These are phyloP conservation scores for Diphasiastrum complanatum DNA, from an alignment of 83 land plant genomes.

Conservation along the genomic window DNA sequence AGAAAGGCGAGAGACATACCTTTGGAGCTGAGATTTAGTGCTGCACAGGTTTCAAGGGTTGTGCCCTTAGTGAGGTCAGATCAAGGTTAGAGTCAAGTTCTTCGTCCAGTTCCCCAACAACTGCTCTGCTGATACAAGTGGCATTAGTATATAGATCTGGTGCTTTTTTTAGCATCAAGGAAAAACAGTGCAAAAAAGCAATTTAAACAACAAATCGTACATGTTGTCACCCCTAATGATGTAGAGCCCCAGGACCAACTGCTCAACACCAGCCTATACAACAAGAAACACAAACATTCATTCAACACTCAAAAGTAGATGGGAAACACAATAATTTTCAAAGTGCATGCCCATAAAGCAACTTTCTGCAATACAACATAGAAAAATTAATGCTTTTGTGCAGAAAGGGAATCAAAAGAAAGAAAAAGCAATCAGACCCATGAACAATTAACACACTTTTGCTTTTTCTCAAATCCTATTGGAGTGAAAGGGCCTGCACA, in stretches of 20 bases:
- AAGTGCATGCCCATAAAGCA: no score
- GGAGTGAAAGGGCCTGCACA: no score
- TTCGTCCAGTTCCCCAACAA: conserved; percentile 93
- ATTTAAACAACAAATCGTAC: conserved; percentile 34
- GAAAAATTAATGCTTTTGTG: no score
- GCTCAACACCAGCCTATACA: conserved; percentile 92
- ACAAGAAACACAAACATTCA: neutral
- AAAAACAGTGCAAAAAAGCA: neutral
- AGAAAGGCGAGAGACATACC: no score
- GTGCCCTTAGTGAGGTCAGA: conserved; percentile 69
- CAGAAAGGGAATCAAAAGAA: no score
- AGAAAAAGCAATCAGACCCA: no score
- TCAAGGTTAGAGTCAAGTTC: conserved; percentile 76
- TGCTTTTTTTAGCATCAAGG: neutral
- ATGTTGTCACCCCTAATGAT: conserved; percentile 97
- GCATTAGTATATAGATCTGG: neutral
- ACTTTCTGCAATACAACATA: no score
- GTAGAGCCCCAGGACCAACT: conserved; percentile 84
- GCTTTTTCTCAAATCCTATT: no score
- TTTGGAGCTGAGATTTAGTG: no score
- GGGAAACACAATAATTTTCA: no score
- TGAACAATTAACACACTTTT: no score
- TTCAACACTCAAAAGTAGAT: no score
- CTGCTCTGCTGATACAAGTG: conserved; percentile 49
- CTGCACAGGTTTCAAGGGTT: conserved; percentile 87